These are phyloP conservation scores for Colletotrichum tropicicola DNA, from an alignment of 2,329 filamentous ascomycete genomes.

Conservation along the genomic window DNA sequence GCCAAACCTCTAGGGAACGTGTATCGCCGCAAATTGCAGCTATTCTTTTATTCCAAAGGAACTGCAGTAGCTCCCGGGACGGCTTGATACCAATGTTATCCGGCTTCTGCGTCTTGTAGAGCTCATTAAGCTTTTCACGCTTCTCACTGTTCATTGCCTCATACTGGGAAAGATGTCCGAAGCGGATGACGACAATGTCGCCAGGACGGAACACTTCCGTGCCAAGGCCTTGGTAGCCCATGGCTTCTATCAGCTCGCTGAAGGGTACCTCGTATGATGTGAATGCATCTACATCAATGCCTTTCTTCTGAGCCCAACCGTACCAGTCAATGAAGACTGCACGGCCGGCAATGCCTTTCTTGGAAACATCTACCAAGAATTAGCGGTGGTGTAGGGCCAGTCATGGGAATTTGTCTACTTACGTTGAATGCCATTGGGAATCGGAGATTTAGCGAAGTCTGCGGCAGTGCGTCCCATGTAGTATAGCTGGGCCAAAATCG, in stretches of 20 bases:
- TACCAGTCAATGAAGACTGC: slow-evolving; percentile 63
- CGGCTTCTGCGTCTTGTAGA: slow-evolving; percentile 27
- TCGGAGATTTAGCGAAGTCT: slow-evolving; percentile 30
- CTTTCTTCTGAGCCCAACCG: slow-evolving; percentile 52
- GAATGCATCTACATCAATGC: slow-evolving; percentile 29
- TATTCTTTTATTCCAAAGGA: slow-evolving; percentile 52
- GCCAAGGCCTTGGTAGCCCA: slow-evolving; percentile 25
- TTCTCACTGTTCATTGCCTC: slow-evolving; percentile 27
- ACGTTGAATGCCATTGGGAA: slow-evolving; percentile 36
- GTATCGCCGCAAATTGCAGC: slow-evolving; percentile 49
- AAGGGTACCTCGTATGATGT: slow-evolving; percentile 32
- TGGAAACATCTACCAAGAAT: neutral
- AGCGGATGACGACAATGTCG: slow-evolving; percentile 33
- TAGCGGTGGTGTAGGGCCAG: neutral
- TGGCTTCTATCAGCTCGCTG: slow-evolving; percentile 20
- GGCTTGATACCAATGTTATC: slow-evolving; percentile 46
- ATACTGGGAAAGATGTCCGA: slow-evolving; percentile 34
- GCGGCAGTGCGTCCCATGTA: slow-evolving; percentile 35
- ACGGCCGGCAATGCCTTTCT: slow-evolving; percentile 53
- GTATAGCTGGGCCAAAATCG: slow-evolving; percentile 29
- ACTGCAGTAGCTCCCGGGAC: slow-evolving; percentile 43
- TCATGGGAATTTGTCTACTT: too few relatives aligned
- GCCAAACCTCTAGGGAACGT: slow-evolving; percentile 46
- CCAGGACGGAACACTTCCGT: slow-evolving; percentile 15
- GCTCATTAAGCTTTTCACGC: slow-evolving; percentile 27